Evolutionary conservation across 768 basidiomycete species (phyloP).

Genomic region (Amanita jacksonii): DNA sequence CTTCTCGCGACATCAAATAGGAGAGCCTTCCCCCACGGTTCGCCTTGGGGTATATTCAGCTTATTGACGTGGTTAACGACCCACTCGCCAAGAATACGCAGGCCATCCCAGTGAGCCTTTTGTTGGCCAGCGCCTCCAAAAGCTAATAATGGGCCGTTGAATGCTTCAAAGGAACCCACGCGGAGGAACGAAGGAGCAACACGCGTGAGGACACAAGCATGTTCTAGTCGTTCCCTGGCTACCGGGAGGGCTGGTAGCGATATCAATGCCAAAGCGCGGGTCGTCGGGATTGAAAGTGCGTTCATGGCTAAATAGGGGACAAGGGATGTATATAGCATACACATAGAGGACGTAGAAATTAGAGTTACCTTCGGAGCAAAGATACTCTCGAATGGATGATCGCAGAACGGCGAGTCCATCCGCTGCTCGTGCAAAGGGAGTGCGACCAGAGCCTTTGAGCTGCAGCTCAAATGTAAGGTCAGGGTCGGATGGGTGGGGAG

Average conservation of each 20-base stretch:
- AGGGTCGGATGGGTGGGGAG: constrained; percentile 54
- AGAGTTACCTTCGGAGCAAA: constrained; percentile 71
- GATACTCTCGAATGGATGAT: constrained; percentile 88
- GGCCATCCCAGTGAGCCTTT: constrained; percentile 59
- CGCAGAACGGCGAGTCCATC: constrained; percentile 95
- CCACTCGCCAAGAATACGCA: constrained; percentile 72
- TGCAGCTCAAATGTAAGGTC: constrained; percentile 71
- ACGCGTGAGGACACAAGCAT: constrained; percentile 66
- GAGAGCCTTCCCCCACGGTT: constrained; percentile 63
- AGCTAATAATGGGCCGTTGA: constrained; percentile 58
- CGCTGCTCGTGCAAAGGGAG: constrained; percentile 86
- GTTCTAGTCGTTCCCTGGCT: constrained; percentile 62
- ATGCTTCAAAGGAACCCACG: constrained; percentile 83
- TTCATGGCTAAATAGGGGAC: constrained; percentile 27
- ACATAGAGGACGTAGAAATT: no score
- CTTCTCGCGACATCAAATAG: constrained; percentile 72
- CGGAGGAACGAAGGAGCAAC: constrained; percentile 87
- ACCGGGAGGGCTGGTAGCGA: constrained; percentile 69
- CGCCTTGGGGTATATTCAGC: constrained; percentile 32
- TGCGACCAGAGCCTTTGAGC: constrained; percentile 90
- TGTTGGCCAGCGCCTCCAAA: constrained; percentile 78
- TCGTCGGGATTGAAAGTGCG: constrained; percentile 84
- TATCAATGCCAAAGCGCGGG: constrained; percentile 75
- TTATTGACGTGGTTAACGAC: constrained; percentile 52
- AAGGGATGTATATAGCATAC: neutral